Base-by-base conservation (phyloP, 805 yeast species). In the Sugiyamaella floridensis region DNA sequence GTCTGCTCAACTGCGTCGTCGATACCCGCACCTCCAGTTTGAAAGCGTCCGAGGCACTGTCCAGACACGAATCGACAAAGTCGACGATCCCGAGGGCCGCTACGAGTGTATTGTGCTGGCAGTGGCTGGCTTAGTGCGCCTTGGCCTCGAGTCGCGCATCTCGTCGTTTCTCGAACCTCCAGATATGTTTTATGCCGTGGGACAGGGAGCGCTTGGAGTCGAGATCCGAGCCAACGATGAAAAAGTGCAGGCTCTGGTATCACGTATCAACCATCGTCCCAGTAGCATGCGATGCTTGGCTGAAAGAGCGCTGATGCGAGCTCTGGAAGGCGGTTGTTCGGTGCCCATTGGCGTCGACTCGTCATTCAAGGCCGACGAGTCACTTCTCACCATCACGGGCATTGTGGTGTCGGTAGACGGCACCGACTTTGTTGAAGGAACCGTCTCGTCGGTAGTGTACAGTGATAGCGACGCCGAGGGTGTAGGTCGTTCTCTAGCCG, bases 181-280 rank as follows among this genome's bases (percentile, higher is more conserved):
- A 34, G 86, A 84, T 51, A 87, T 92, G 96, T 85, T 82, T 66
- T 87, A 92, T 66, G 97, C 99, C 0, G 97, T 93, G 45, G 99
- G 99, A n/a, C 99, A 93, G 72, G 99, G 99, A 58, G 98, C 98
- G 0, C 71, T 93, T 45, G 99, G 98, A 16, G 73, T 93, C 26
- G 99, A 93, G 71, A 87, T 92, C 59, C 78, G 95, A 61, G 77
- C 77, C 54, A 78, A 76, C 54, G 96, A 93, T 67, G 63, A 68
- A 5, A 71, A 73, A 48, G 79, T 86, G 69, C 68, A 76, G 51
- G 74, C 90, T 16, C 78, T 95, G 60, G 68, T 76, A 15, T 74
- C 79, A 53, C 51, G 57, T 10, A 80, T 92, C 55, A 83, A 83
- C 60, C 83, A 89, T 67, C 67, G 71, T 43, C 76, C 80, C 5